Percentiles rank a stretch among this genome's conserved stretches.
These are phyloP conservation scores for Cladosporium sp. DNA, from an alignment of 2,329 filamentous ascomycete species.

Conservation along the genomic window DNA sequence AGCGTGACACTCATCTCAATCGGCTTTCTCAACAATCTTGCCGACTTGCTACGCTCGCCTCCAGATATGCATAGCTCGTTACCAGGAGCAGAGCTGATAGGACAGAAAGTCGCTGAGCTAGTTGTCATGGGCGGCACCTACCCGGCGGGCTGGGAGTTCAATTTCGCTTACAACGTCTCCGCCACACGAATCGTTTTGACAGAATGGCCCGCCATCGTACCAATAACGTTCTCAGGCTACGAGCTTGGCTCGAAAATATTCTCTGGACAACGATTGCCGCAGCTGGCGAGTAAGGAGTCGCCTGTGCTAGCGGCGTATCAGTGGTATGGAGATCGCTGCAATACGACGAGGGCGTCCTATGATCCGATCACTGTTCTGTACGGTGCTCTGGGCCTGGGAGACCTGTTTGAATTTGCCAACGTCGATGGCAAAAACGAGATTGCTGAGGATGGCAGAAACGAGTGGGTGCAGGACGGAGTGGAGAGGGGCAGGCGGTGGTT, in stretches of 20 bases:
- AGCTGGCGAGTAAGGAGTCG: background rate
- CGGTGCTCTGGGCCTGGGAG: background rate
- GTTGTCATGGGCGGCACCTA: slow-evolving; percentile 53
- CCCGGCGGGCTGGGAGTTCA: slow-evolving; percentile 46
- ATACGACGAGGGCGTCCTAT: slow-evolving; percentile 7
- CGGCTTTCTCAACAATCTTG: slow-evolving; percentile 32
- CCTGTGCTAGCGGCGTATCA: slow-evolving; percentile 12
- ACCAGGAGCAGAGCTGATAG: slow-evolving; percentile 39
- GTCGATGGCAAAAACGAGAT: background rate
- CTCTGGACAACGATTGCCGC: slow-evolving; percentile 37
- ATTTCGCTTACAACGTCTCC: slow-evolving; percentile 44
- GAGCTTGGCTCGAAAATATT: slow-evolving; percentile 43
- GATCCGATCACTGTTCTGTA: slow-evolving; percentile 16
- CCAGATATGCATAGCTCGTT: slow-evolving; percentile 39
- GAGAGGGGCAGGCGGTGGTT: slow-evolving; percentile 8
- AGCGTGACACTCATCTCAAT: slow-evolving; percentile 21
- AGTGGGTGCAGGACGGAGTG: background rate
- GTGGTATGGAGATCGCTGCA: slow-evolving; percentile 10
- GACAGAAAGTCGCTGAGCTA: slow-evolving; percentile 45
- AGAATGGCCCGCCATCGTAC: slow-evolving; percentile 39
- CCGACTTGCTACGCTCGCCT: slow-evolving; percentile 44
- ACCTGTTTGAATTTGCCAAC: background rate
- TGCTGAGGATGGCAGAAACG: slow-evolving; percentile 3
- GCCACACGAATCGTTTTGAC: slow-evolving; percentile 44
- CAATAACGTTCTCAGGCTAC: slow-evolving; percentile 39